Evolutionary conservation across 2,329 filamentous ascomycete genomes (phyloP), one percentile per base, ranked within the genome.

Genomic region (Paecilomyces sp.): DNA sequence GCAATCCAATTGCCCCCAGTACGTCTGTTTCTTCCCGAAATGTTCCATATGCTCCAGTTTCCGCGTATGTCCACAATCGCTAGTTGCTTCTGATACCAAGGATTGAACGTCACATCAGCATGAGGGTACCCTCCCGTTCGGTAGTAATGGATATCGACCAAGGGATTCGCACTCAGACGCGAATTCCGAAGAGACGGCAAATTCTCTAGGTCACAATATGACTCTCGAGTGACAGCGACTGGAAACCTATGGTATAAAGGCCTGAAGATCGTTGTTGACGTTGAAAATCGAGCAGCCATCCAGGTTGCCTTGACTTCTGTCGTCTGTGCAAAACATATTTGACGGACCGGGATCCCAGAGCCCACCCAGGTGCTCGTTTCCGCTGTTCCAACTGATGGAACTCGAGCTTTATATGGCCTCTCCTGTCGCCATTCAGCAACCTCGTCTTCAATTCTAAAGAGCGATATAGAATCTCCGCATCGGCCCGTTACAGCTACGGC

Each of bases 41-140:
- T 64, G 60, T 75, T 74, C 79, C 73, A 78, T 47, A 86, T 68
- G 57, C 74, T 80, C 85, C 85, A 88, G 47, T 72, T 73, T 1
- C 83, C 83, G 31, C 69, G 64, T 53, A 77, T 75, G 66, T 87
- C 83, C 22, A 86, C 70, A 13, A 86, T 73, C 1, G 77, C 84
- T 60, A 87, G 68, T 65, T 85, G 81, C n/a, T 77, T 76, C 59
- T 81, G 77, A 67, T 83, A 82, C 75, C 80, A 83, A 3, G 84
- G 84, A 65, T 87, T 85, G 70, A 87, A 87, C 6, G 78, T 69
- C 11, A 87, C 75, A 69, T 86, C 79, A 1, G 79, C 79, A 68
- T 85, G 83, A 3, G 78, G 64, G 31, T 69, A 67, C 0, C 76
- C 79, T 11, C 79, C 81, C 1, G 79, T 83, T 28, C 77, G 67